Conservation (phyloP, 2,329 filamentous ascomycete genomes). For the Verticillium zaregamsianum region DNA sequence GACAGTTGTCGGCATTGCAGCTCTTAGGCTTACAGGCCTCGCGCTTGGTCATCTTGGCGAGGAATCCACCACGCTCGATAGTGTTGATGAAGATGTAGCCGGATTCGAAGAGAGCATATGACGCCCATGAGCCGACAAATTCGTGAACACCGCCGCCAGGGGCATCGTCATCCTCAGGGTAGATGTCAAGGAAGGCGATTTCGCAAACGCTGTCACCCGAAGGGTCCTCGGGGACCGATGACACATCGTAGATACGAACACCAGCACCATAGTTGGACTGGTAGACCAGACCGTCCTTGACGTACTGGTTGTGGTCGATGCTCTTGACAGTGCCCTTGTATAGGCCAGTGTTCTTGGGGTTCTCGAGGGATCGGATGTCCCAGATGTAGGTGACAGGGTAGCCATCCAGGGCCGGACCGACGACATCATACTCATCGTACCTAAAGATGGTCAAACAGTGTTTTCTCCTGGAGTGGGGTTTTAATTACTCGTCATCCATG, state of each 20-base stretch:
- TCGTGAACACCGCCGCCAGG: constrained; percentile 13
- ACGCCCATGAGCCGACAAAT: constrained; percentile 15
- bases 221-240: constrained; percentile 23
- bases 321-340: constrained; percentile 28
- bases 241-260: constrained; percentile 29
- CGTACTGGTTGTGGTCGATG: constrained; percentile 41
- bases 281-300: constrained; percentile 34
- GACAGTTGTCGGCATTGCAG: constrained; percentile 18
- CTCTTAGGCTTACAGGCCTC: constrained; percentile 16
- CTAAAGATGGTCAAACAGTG: neutral
- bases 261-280: constrained; percentile 42
- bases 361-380: constrained; percentile 36
- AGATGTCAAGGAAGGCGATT: constrained; percentile 40
- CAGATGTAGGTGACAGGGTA: constrained; percentile 44
- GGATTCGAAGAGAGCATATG: constrained; percentile 16
- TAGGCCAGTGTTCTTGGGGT: constrained; percentile 33
- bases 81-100: constrained; percentile 17
- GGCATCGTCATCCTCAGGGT: constrained; percentile 27
- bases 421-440: constrained; percentile 40
- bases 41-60: constrained; percentile 17
- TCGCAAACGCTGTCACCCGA: constrained; percentile 33
- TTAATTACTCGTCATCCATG: constrained; percentile 18
- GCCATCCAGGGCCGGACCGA: constrained; percentile 27
- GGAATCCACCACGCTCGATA: constrained; percentile 16
- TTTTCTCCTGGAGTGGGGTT: neutral